Base-by-base conservation (phyloP, 1,284 basidiomycete species). In the Cryptococcus jaspeensis region DNA sequence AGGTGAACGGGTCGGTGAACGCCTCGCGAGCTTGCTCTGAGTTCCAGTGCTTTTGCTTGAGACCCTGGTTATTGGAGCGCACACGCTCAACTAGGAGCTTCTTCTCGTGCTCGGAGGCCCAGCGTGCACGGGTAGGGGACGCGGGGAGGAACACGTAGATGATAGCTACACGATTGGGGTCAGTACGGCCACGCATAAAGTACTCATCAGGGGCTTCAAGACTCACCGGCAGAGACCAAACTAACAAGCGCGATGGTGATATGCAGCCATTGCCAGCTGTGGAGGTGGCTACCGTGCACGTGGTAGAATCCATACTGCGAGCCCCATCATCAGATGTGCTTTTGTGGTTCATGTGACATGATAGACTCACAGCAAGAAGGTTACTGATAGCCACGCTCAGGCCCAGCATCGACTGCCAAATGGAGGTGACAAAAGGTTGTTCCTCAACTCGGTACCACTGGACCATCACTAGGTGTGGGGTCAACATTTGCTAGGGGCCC, bases 1-100 rank as follows among this genome's bases (percentile, higher is more conserved):
- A 67, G 11, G 62, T 57, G 49, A 67, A 59, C 18, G 68, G 69
- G 56, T 74, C 72, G 13, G 36, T 63, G 22, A 61, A 46, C 1
- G 63, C 64, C 43, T 73, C 71, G n/a, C 37, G 22, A 2, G 60
- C 62, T 53, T 73, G 71, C 1, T 64, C 60, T 8, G 39, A 47
- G 22, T 63, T 64, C 56, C 59, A 73, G 1, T 52, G 35, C 39
- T 61, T 69, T 18, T 67, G 51, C 56, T 69, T 67, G 58, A 70
- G 60, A 55, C 71, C 70, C 56, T 73, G 70, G 53, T 67, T 62
- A 55, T 73, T 73, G 12, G 45, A 42, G 37, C 70, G 62, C 2
- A 72, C 70, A n/a, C 72, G 56, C 53, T 72, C 70, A 42, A 72
- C 69, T 43, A 69, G 58, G 23, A 55, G 53, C 38, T 53, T 42